Percentiles rank a stretch among this genome's conserved stretches.
Evolutionary conservation across 208 protist species (phyloP).

Genomic region (Acanthamoeba polyphaga): DNA sequence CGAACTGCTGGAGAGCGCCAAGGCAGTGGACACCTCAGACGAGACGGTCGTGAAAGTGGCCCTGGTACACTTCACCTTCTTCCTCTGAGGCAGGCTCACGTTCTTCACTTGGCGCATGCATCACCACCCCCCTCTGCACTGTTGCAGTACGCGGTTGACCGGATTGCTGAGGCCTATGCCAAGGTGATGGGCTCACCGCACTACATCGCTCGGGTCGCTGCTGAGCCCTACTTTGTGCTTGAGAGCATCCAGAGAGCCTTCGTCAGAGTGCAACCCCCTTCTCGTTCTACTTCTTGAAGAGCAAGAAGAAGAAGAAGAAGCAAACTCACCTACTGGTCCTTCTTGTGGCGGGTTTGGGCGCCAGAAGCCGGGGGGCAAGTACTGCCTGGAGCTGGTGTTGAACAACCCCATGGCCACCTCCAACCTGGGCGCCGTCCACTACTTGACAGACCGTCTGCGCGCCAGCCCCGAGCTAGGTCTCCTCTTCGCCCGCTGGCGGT

Average conservation of each 20-base stretch:
- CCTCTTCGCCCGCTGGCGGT: background rate
- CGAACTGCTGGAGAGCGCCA: too few relatives aligned
- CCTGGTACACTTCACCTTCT: too few relatives aligned
- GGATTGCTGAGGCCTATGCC: background rate
- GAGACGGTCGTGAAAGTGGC: too few relatives aligned
- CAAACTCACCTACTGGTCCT: background rate
- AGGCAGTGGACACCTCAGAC: too few relatives aligned
- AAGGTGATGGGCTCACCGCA: background rate
- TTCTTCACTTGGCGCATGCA: too few relatives aligned
- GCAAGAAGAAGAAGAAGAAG: background rate
- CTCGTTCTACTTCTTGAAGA: background rate
- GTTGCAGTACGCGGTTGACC: constrained; percentile 3
- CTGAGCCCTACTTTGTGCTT: background rate
- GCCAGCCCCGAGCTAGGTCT: background rate
- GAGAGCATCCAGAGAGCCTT: background rate
- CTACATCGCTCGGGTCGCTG: background rate
- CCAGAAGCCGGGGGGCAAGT: background rate
- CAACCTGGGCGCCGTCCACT: background rate
- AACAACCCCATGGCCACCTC: background rate
- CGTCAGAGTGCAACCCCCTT: background rate
- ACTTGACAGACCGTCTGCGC: background rate
- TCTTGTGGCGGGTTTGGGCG: background rate
- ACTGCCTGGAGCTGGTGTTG: constrained; percentile 11
- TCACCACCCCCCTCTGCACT: background rate
- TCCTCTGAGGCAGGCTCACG: too few relatives aligned